These are phyloP conservation scores for Claviceps humidiphila DNA, from an alignment of 2,329 filamentous ascomycete genomes.

Conservation along the genomic window DNA sequence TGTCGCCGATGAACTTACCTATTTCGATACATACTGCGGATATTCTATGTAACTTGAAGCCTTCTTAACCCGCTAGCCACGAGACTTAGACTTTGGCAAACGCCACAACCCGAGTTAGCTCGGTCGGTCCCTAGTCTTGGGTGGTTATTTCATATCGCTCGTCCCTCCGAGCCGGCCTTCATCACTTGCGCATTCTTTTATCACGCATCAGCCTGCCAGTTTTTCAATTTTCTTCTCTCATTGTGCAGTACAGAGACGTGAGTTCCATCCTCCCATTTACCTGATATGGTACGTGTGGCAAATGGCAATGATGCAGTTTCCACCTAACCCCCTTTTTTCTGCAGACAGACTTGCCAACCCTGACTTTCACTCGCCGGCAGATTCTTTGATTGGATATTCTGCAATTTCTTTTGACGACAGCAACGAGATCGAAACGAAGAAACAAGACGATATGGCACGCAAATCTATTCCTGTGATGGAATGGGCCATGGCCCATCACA, in stretches of 20 bases:
- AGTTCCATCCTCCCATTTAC: not conserved
- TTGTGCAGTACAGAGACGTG: not conserved
- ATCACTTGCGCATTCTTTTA: not conserved
- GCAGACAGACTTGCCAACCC: not conserved
- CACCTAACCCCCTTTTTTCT: not conserved
- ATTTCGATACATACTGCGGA: not conserved
- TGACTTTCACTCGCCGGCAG: not conserved
- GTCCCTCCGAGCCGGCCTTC: not conserved
- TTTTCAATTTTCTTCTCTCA: not conserved
- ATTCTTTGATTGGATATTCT: not conserved
- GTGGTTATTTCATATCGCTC: not conserved
- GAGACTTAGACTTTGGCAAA: not conserved
- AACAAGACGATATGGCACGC: not conserved
- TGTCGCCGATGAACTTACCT: not conserved
- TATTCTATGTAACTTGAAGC: not conserved
- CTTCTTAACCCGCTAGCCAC: not conserved
- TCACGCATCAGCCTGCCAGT: not conserved
- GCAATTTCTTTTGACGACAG: not conserved
- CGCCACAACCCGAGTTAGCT: not conserved
- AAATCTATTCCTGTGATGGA: constrained; percentile 7
- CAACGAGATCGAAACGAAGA: not conserved
- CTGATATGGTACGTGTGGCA: not conserved
- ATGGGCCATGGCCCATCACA: constrained; percentile 2
- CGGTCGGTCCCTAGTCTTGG: not conserved
- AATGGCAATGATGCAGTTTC: not conserved